Percentiles rank a stretch among this genome's conserved stretches.
Conservation (phyloP, 257 asterid genomes). For the Solanum piurae region DNA sequence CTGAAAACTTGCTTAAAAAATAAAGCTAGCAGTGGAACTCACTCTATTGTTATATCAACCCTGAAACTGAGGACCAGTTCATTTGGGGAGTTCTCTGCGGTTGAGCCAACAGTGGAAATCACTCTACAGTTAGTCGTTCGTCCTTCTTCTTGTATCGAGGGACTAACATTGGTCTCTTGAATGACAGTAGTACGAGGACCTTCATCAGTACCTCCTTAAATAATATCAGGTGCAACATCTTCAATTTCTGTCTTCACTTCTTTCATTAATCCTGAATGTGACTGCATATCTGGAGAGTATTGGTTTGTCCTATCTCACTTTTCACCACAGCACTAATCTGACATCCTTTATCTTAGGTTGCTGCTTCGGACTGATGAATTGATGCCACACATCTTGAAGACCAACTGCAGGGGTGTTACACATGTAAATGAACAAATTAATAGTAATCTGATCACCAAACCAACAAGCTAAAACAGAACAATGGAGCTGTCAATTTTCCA, state of each 20-base stretch:
- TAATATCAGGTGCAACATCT: not conserved
- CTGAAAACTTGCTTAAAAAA: not conserved
- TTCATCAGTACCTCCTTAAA: not conserved
- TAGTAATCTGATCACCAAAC: not conserved
- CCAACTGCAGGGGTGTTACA: not conserved
- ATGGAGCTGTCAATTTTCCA: not conserved
- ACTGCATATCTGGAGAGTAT: not conserved
- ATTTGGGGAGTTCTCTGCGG: not conserved
- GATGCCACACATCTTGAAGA: not conserved
- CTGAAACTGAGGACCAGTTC: not conserved
- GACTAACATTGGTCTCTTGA: not conserved
- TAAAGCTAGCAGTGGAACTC: not conserved
- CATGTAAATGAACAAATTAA: not conserved
- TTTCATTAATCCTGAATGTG: not conserved
- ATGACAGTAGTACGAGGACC: not conserved
- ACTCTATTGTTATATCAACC: not conserved
- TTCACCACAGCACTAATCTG: not conserved
- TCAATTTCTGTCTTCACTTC: not conserved
- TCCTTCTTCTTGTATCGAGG: not conserved
- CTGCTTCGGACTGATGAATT: not conserved
- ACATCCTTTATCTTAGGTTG: not conserved
- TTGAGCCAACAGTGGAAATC: too few relatives aligned
- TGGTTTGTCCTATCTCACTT: not conserved
- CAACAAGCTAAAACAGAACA: not conserved
- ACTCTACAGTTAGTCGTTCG: not conserved